Percentiles rank a stretch among this genome's conserved stretches.
These are phyloP conservation scores for Rhododendron ovatum DNA, from an alignment of 148 eudicot genomes.

Conservation along the genomic window DNA sequence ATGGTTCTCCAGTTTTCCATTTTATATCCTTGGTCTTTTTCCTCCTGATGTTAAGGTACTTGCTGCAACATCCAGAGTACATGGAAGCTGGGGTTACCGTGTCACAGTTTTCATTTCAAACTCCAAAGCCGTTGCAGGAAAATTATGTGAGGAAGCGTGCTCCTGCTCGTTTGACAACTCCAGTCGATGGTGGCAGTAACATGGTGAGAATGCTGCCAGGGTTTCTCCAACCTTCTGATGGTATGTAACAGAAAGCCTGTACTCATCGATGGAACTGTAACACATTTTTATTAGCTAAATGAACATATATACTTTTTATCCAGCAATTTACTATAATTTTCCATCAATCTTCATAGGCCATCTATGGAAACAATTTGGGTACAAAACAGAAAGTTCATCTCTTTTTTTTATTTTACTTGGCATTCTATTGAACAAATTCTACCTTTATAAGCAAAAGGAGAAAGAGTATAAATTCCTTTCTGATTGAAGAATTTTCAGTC, in stretches of 20 bases:
- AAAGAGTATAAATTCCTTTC: too few species aligned
- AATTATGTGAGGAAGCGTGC: slow-evolving; percentile 79
- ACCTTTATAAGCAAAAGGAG: too few species aligned
- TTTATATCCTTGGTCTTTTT: not conserved
- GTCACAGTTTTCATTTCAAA: slow-evolving; percentile 84
- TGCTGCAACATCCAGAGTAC: slow-evolving; percentile 64
- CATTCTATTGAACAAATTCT: too few species aligned
- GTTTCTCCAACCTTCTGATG: slow-evolving; percentile 23
- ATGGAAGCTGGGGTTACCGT: slow-evolving; percentile 47
- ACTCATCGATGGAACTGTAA: not conserved
- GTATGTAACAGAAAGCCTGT: slow-evolving; percentile 19
- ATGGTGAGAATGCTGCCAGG: not conserved
- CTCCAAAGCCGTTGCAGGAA: slow-evolving; percentile 81
- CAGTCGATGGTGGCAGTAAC: not conserved
- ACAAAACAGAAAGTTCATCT: too few species aligned
- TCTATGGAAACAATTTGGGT: too few species aligned
- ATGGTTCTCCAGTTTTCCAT: not conserved
- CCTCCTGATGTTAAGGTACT: slow-evolving; percentile 42
- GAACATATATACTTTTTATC: too few species aligned
- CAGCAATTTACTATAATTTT: too few species aligned
- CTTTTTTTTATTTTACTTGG: too few species aligned
- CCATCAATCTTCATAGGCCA: too few species aligned
- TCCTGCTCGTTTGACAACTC: slow-evolving; percentile 19
- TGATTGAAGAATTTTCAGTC: too few species aligned
- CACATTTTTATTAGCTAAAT: not conserved